These are phyloP conservation scores for Fusarium sp. DNA, from an alignment of 2,329 filamentous ascomycete species.

Conservation along the genomic window DNA sequence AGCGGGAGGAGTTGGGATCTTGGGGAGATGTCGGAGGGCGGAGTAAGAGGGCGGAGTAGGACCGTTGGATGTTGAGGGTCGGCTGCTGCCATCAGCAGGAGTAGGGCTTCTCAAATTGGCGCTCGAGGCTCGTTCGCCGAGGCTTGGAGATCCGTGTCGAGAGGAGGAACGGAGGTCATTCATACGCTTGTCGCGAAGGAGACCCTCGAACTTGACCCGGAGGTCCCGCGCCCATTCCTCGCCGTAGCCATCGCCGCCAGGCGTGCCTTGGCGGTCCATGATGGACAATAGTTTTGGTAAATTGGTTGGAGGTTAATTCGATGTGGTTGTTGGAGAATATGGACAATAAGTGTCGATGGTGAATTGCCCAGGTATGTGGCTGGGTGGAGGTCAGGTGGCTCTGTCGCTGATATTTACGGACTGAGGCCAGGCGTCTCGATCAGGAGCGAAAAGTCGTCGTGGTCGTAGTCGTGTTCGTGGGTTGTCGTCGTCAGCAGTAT, in stretches of 20 bases:
- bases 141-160: constrained; percentile 70
- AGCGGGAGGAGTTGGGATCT: constrained; percentile 77
- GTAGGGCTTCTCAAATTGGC: constrained; percentile 56
- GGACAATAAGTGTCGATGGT: constrained; percentile 1
- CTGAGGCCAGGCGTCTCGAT: constrained; percentile 10
- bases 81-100: constrained; percentile 50
- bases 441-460: constrained; percentile 12
- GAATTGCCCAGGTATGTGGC: constrained; percentile 26
- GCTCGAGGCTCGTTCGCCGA: constrained; percentile 61
- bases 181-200: constrained; percentile 87
- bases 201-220: constrained; percentile 84
- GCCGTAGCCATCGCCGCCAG: constrained; percentile 62
- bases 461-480: constrained; percentile 40
- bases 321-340: constrained; percentile 6
- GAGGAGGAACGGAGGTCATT: constrained; percentile 71
- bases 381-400: constrained; percentile 14
- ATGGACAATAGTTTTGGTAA: constrained; percentile 20
- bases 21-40: constrained; percentile 61
- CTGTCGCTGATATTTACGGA: constrained; percentile 34
- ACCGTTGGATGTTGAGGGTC: constrained; percentile 60
- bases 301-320: not conserved
- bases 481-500: constrained; percentile 41
- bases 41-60: constrained; percentile 59
- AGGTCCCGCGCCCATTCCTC: constrained; percentile 83
- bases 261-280: constrained; percentile 54